Evolutionary conservation across 2,329 filamentous ascomycete genomes (phyloP), one percentile per base, ranked within the genome.

Genomic region (Fusarium subglutinans): DNA sequence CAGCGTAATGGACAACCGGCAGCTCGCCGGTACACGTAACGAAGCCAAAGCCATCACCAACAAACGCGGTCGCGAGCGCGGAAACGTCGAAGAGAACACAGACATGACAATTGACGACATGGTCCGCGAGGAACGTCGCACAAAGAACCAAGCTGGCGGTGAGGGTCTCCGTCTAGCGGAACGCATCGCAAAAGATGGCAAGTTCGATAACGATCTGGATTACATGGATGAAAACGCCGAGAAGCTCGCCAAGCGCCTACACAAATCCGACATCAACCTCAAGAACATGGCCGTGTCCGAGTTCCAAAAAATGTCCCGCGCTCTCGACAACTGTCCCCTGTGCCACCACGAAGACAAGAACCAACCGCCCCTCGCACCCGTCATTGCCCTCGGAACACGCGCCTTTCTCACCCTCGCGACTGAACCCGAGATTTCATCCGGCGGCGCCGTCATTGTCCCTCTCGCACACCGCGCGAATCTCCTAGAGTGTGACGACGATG

Each of bases 51-150:
- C 90, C 0, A 86, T 98, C 13, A 90, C 92, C 33, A 97, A 90
- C 66, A 96, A 93, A 79, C 90, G 95, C 54, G 96, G 95, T 6
- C 89, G 90, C 11, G 95, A 98, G 82, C 91, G 95, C 61, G 96
- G 96, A 3, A 88, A 91, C 13, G 93, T 99, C 11, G 90, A 94
- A 76, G 94, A 96, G 74, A 98, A 98, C 79, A 93, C 97, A 60
- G 95, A 98, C 77, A 98, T 99, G 95, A 92, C 87, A 37, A 93
- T 99, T 69, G 95, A 97, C 61, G 96, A 99, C 82, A 99, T 99
- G 96, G 91, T 99, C 24, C 91, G 94, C 35, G 95, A 98, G 82
- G 96, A 99, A 83, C 91, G 94, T 41, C 92, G 96, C 62, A 98
- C 94, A 9, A 92, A 91, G 66, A 92, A 92, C 22, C 91, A 94